Evolutionary conservation across 495 filamentous ascomycete genomes (phyloP).

Genomic region (Wilcoxina mikolae): DNA sequence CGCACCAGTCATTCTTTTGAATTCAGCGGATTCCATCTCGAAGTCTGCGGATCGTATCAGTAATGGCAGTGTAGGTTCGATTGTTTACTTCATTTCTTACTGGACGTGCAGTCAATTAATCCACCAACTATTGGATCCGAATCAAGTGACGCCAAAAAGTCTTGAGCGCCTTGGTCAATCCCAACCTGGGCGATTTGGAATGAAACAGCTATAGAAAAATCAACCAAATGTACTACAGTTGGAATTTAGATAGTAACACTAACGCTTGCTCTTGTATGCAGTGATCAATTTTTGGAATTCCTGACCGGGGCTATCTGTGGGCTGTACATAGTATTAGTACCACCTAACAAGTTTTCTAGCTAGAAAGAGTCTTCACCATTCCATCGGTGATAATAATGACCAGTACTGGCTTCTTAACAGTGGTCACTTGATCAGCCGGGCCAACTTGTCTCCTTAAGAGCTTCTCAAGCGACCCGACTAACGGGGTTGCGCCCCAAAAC

Average conservation of each 20-base stretch:
- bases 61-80: not conserved
- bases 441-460: not conserved
- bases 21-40: conserved; percentile 45
- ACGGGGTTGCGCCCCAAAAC: conserved; percentile 55
- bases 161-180: conserved; percentile 49
- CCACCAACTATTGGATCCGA: conserved; percentile 46
- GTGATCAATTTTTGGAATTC: conserved; percentile 22
- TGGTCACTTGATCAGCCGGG: not conserved
- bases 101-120: conserved; percentile 59
- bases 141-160: conserved; percentile 49
- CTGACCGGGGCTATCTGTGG: conserved; percentile 20
- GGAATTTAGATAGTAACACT: not conserved
- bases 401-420: conserved; percentile 48
- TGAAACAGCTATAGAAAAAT: conserved; percentile 29
- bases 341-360: not conserved
- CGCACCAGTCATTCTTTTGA: conserved; percentile 41
- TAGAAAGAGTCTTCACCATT: conserved; percentile 18
- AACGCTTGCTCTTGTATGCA: not conserved
- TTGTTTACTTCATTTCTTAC: conserved; percentile 34
- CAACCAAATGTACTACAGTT: not conserved
- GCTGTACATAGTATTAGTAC: conserved; percentile 3
- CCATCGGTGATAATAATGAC: conserved; percentile 62
- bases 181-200: conserved; percentile 68
- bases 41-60: conserved; percentile 15
- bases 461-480: conserved; percentile 45